phyloP scores from a whole-genome alignment of 2,329 filamentous ascomycete species.

The Colletotrichum sublineola region DNA sequence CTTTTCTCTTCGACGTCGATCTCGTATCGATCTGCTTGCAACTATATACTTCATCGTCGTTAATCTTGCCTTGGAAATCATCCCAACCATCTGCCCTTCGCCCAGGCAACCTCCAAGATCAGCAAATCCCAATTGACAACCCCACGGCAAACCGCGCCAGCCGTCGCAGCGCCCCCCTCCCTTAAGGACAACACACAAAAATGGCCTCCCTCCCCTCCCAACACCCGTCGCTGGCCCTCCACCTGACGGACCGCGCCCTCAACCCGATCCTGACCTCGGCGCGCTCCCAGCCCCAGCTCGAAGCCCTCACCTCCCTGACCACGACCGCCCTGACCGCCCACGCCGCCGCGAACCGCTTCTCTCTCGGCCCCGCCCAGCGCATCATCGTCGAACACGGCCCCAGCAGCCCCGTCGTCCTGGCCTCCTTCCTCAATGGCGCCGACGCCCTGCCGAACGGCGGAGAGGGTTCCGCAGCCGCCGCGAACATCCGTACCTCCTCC shows the following conservation, averaged over 20 bases:
- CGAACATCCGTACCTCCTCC: conserved; percentile 22
- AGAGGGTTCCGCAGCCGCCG: conserved; percentile 24
- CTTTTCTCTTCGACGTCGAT: background rate
- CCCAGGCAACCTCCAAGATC: background rate
- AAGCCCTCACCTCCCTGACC: conserved; percentile 66
- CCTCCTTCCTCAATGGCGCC: conserved; percentile 61
- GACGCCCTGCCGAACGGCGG: conserved; percentile 36
- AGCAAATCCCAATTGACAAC: background rate
- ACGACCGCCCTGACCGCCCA: conserved; percentile 66
- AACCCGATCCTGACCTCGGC: conserved; percentile 70
- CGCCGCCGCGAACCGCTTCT: conserved; percentile 65
- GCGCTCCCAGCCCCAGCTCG: conserved; percentile 57
- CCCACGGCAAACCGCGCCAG: background rate
- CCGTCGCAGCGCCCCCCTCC: background rate
- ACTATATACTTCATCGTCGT: background rate
- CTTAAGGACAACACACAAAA: conserved; percentile 37
- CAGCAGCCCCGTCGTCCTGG: conserved; percentile 57
- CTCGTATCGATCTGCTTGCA: background rate
- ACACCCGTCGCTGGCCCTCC: conserved; percentile 65
- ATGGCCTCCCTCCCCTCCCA: conserved; percentile 62
- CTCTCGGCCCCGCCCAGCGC: conserved; percentile 66
- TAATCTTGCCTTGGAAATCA: background rate
- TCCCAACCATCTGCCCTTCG: background rate
- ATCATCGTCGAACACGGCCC: conserved; percentile 70
- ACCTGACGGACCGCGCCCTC: conserved; percentile 69